Percentiles rank a stretch among this genome's conserved stretches.
Evolutionary conservation across 2,329 filamentous ascomycete genomes (phyloP).

Genomic region (Penicillium verrucosum): DNA sequence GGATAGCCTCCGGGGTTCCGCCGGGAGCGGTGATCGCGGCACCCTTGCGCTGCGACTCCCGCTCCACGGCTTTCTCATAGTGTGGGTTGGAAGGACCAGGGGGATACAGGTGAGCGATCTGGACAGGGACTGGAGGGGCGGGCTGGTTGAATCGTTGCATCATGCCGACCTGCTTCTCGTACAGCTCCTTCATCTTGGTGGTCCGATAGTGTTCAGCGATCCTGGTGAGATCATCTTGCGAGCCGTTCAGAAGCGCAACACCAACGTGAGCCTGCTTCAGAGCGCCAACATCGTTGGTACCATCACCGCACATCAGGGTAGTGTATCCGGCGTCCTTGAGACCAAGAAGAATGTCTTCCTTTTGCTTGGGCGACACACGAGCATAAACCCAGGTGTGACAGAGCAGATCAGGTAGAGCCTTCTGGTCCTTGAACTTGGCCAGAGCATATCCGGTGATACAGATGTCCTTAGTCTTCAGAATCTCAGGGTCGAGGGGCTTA

Average conservation of each 20-base stretch:
- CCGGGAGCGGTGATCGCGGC: constrained; percentile 53
- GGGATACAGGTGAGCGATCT: constrained; percentile 92
- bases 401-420: constrained; percentile 71
- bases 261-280: constrained; percentile 98
- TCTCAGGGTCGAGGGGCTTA: constrained; percentile 73
- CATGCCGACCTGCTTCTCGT: constrained; percentile 88
- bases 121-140: constrained; percentile 80
- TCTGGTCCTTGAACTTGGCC: constrained; percentile 78
- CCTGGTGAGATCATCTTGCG: constrained; percentile 81
- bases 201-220: constrained; percentile 92
- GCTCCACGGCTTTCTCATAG: constrained; percentile 84
- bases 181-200: constrained; percentile 97
- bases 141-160: constrained; percentile 97
- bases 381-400: constrained; percentile 97
- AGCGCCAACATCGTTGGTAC: constrained; percentile 96
- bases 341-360: constrained; percentile 95
- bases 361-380: constrained; percentile 96
- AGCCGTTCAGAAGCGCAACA: constrained; percentile 92
- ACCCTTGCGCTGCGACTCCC: constrained; percentile 77
- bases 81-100: constrained; percentile 90
- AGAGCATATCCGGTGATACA: constrained; percentile 95
- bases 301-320: constrained; percentile 97
- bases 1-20: constrained; percentile 48
- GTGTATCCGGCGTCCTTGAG: constrained; percentile 97
- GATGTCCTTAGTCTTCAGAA: constrained; percentile 81